Percentiles rank a stretch among this genome's conserved stretches.
Evolutionary conservation across 305 asterid species (phyloP).

Genomic region (Solanum hybrid): DNA sequence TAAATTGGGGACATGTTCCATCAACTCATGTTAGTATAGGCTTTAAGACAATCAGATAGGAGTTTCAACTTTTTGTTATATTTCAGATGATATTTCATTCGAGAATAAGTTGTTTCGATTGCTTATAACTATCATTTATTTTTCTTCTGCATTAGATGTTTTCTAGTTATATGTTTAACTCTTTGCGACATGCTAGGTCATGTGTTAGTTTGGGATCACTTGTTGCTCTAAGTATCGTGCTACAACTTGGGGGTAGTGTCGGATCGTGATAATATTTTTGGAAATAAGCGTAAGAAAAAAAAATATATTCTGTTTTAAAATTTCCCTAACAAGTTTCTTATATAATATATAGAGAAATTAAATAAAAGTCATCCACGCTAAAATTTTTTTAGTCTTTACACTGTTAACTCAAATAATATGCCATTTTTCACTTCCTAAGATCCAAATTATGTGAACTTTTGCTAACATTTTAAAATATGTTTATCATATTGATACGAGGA

Average conservation of each 20-base stretch:
- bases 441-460: neutral
- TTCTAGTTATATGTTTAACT: neutral
- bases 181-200: neutral
- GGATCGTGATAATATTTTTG: too few species aligned
- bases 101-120: neutral
- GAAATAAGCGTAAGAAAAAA: neutral
- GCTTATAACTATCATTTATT: neutral
- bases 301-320: too few species aligned
- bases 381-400: too few species aligned
- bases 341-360: too few species aligned
- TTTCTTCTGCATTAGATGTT: neutral
- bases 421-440: neutral
- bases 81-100: neutral
- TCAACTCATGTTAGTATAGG: neutral
- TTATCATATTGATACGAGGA: neutral
- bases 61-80: neutral
- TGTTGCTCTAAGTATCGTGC: neutral
- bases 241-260: neutral
- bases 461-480: neutral
- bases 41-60: neutral
- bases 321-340: too few species aligned
- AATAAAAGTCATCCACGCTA: neutral
- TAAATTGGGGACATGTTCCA: neutral
- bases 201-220: neutral
- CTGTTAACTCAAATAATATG: too few species aligned